phyloP scores from a whole-genome alignment of 176 grass and related monocot genomes.

The Juncus inflexus region DNA sequence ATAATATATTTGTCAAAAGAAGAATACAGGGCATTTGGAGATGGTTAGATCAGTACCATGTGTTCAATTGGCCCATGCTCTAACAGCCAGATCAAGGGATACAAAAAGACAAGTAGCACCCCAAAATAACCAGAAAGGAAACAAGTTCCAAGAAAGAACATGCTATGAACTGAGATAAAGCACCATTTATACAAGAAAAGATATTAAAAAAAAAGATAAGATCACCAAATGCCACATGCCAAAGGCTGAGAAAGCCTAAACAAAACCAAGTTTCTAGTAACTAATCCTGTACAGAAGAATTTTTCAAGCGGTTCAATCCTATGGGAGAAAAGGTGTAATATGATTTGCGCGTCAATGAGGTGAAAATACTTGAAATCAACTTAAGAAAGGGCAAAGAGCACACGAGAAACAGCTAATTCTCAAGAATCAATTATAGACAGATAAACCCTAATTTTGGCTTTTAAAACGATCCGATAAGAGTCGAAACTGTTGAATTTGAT shows the following conservation, averaged over 20 bases:
- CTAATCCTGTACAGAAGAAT: conserved; percentile 6
- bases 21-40: too few relatives aligned
- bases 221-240: conserved; percentile 11
- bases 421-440: neutral
- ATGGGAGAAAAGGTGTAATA: neutral
- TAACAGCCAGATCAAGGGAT: too few relatives aligned
- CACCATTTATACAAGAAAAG: conserved; percentile 3
- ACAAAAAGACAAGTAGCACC: too few relatives aligned
- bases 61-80: neutral
- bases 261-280: conserved; percentile 14
- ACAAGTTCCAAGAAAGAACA: neutral
- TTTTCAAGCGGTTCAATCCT: neutral
- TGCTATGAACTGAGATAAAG: conserved; percentile 8
- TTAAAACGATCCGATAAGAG: neutral
- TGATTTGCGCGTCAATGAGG: neutral
- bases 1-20: too few relatives aligned
- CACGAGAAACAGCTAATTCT: neutral
- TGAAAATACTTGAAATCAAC: neutral
- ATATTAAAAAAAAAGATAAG: conserved; percentile 1
- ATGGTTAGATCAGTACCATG: neutral
- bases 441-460: conserved; percentile 16
- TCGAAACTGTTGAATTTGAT: neutral
- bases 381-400: neutral
- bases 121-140: neutral
- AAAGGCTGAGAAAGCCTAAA: conserved; percentile 13